Conservation (phyloP, 2,329 filamentous ascomycete genomes). For the Diaporthe citriasiana region DNA sequence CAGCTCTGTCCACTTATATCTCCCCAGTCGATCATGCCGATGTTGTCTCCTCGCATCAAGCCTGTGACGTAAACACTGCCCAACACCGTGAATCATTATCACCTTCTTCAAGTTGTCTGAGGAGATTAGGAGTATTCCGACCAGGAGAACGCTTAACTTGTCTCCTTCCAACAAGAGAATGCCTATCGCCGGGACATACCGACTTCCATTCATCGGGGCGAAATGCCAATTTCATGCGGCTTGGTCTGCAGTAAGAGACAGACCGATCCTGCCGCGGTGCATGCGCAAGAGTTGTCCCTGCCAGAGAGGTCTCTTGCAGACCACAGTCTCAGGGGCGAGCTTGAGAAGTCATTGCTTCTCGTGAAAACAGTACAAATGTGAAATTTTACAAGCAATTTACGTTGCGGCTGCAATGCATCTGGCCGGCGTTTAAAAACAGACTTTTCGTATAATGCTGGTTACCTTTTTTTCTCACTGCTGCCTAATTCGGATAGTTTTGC, state of each 20-base stretch:
- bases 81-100: not conserved
- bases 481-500: no score
- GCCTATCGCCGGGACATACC: not conserved
- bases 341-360: not conserved
- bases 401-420: not conserved
- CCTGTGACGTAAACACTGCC: no score
- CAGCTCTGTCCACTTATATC: no score
- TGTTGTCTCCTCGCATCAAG: no score
- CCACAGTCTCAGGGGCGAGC: not conserved
- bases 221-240: no score
- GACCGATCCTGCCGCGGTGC: no score
- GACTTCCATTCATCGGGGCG: no score
- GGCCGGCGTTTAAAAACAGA: not conserved
- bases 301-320: not conserved
- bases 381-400: no score
- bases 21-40: no score
- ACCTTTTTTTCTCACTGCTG: no score
- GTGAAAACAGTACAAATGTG: not conserved
- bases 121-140: not conserved
- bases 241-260: no score
- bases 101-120: not conserved
- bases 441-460: not conserved
- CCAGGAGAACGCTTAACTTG: not conserved
- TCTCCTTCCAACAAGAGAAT: not conserved
- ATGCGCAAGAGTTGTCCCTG: no score